Conservation (phyloP, 495 filamentous ascomycete species). For the Parachaetomium inaequale region DNA sequence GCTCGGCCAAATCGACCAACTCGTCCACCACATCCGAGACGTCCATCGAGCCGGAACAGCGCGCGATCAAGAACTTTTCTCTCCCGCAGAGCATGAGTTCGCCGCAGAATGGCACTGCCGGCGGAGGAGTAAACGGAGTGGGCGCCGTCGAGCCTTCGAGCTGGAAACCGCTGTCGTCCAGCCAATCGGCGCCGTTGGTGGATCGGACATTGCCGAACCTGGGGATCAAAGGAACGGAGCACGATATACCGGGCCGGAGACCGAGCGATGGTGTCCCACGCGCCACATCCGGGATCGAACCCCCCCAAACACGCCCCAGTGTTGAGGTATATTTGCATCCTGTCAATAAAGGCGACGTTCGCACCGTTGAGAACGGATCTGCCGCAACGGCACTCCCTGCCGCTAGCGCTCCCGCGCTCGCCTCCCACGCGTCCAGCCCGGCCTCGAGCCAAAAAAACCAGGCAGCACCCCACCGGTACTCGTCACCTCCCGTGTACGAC, state of each 20-base stretch:
- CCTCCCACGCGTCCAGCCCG: constrained; percentile 42
- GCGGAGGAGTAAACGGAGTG: constrained; percentile 17
- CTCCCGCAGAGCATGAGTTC: constrained; percentile 30
- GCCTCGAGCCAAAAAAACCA: constrained; percentile 40
- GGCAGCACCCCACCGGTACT: constrained; percentile 60
- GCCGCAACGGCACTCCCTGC: constrained; percentile 15
- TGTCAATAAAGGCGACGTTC: constrained; percentile 30
- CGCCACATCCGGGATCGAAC: constrained; percentile 15
- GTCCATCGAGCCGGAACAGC: constrained; percentile 25
- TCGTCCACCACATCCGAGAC: constrained; percentile 32
- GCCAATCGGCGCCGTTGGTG: constrained; percentile 20
- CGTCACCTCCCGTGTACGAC: constrained; percentile 63
- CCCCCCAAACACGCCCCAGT: neutral
- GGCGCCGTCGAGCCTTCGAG: constrained; percentile 6
- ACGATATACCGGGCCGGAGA: constrained; percentile 6
- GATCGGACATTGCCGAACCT: constrained; percentile 23
- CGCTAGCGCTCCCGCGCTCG: constrained; percentile 32
- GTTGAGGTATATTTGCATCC: constrained; percentile 36
- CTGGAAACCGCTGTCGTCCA: constrained; percentile 25
- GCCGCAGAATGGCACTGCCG: constrained; percentile 22
- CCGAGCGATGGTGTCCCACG: constrained; percentile 19
- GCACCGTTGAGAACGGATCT: constrained; percentile 30
- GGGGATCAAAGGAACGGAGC: constrained; percentile 8
- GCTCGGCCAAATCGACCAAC: constrained; percentile 31
- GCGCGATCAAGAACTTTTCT: constrained; percentile 21